These are phyloP conservation scores for Claviceps maximensis DNA, from an alignment of 2,329 filamentous ascomycete genomes.

Conservation along the genomic window DNA sequence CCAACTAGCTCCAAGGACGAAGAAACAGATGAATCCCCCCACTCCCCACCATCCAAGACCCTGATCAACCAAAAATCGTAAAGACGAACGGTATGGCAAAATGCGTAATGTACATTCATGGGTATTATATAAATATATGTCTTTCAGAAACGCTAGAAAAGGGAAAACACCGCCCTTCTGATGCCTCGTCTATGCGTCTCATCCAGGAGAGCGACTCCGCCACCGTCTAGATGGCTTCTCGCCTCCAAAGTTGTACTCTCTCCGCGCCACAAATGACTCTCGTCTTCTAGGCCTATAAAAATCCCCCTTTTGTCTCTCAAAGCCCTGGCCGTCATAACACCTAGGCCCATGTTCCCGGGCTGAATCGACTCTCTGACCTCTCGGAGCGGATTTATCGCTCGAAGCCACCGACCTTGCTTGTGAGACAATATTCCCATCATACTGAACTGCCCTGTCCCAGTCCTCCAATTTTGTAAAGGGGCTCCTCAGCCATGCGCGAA, in stretches of 20 bases:
- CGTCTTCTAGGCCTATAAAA: constrained; percentile 14
- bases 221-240: background rate
- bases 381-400: background rate
- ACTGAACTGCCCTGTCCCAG: constrained; percentile 75
- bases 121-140: constrained; percentile 1
- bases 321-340: background rate
- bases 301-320: constrained; percentile 10
- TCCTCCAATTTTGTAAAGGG: constrained; percentile 57
- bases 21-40: too few species aligned
- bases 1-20: too few species aligned
- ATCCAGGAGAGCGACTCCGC: background rate
- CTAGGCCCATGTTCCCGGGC: background rate
- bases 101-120: background rate
- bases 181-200: background rate
- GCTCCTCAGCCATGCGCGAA: constrained; percentile 71
- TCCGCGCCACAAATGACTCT: background rate
- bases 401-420: background rate
- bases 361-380: background rate
- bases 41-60: too few species aligned
- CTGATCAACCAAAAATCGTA: background rate
- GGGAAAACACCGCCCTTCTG: background rate
- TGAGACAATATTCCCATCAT: constrained; percentile 23
- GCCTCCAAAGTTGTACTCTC: background rate
- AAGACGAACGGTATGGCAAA: background rate
- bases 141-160: background rate